Percentiles rank a stretch among this genome's conserved stretches.
These are phyloP conservation scores for Claviceps citrina DNA, from an alignment of 2,329 filamentous ascomycete genomes.

Conservation along the genomic window DNA sequence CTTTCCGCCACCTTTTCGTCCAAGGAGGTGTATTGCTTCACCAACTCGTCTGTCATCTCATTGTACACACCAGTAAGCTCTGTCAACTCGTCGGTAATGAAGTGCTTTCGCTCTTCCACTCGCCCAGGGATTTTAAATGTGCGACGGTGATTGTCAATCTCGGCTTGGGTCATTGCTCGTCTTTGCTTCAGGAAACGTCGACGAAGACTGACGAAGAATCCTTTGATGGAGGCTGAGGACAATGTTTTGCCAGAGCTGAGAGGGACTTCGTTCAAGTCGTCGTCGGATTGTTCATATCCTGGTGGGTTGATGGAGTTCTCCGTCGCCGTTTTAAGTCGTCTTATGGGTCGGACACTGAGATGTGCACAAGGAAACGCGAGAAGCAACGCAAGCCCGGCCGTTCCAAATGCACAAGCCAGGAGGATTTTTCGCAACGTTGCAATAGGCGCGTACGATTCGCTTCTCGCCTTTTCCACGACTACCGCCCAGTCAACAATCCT, in stretches of 20 bases:
- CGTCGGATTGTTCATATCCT: conserved; percentile 33
- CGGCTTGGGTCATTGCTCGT: conserved; percentile 12
- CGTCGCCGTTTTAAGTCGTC: conserved; percentile 59
- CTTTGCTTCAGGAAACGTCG: conserved; percentile 21
- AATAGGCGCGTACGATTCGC: conserved; percentile 65
- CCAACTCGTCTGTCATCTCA: conserved; percentile 80
- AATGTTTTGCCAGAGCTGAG: conserved; percentile 26
- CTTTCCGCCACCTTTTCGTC: conserved; percentile 74
- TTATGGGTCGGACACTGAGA: conserved; percentile 65
- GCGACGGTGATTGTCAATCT: conserved; percentile 26
- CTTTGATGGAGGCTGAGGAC: conserved; percentile 31
- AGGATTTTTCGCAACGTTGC: conserved; percentile 62
- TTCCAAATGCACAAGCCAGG: conserved; percentile 72
- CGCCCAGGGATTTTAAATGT: conserved; percentile 74
- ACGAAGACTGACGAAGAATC: conserved; percentile 23
- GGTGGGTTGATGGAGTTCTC: conserved; percentile 55
- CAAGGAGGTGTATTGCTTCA: conserved; percentile 70
- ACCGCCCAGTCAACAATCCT: conserved; percentile 67
- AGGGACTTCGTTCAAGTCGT: conserved; percentile 30
- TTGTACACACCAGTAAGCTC: conserved; percentile 79
- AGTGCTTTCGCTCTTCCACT: conserved; percentile 59
- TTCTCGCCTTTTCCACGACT: conserved; percentile 58
- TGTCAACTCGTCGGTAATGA: conserved; percentile 70
- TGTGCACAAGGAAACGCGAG: conserved; percentile 68
- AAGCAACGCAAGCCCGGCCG: conserved; percentile 55